Evolutionary conservation across 768 basidiomycete genomes (phyloP), one percentile per base, ranked within the genome.

Genomic region (Suillus americanus): DNA sequence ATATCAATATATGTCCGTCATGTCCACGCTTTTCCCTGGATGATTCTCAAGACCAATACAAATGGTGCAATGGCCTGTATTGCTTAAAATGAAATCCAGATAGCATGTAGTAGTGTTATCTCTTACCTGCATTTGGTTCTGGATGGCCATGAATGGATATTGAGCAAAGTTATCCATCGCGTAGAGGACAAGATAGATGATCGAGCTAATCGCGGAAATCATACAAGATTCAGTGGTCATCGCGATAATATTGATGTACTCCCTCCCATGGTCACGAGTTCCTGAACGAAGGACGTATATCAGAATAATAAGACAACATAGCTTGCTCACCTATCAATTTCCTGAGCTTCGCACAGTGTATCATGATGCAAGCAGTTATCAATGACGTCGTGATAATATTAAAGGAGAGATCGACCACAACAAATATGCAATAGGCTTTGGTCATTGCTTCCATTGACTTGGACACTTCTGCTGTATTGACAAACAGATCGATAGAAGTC

Each of bases 101-200:
- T 18, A 0, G 23, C 10, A 50, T 5, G 9, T 46, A 14, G 18
- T 30, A 14, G 25, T 61, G 43, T 18, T 1, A 56, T 38, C 37
- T 23, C 46, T 51, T 62, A 64, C 64, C 60, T 54, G 48, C 33
- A 64, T 61, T 54, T 62, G 64, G 30, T 33, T 41, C 45, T 50
- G 51, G 18, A 61, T 38, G 33, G 12, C 46, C n/a, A 64, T 37
- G 61, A 64, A 62, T 7, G 61, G 45, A 51, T 54, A 64, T 35
- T 64, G 64, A 54, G 54, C 16, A 9, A 61, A 61, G 12, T 37
- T 25, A 41, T 64, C 23, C 28, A 23, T 45, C 16, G 43, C 23
- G 35, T 64, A 54, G 30, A 51, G 43, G 48, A 53, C 13, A 5
- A 64, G 50, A 61, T 62, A 64, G 33, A 64, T 3, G 30, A 62